phyloP scores from a whole-genome alignment of 2,329 filamentous ascomycete species.

The Stachybotrys echinatus region DNA sequence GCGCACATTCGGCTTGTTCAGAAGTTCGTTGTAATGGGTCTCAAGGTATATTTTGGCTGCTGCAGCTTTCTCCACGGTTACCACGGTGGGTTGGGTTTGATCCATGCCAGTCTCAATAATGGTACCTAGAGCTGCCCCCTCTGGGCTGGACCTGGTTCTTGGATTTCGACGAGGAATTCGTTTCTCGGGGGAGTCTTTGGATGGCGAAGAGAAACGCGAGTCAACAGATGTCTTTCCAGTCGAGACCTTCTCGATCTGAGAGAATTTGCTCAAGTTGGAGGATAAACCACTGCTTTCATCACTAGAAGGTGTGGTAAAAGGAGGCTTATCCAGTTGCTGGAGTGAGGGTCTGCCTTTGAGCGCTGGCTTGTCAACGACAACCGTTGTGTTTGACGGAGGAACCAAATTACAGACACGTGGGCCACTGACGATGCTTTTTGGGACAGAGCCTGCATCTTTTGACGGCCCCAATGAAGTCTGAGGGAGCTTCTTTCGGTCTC shows the following conservation, averaged over 20 bases:
- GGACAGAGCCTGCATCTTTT: not conserved
- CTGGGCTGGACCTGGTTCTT: constrained; percentile 30
- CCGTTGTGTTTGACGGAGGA: constrained; percentile 19
- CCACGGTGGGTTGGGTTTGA: constrained; percentile 25
- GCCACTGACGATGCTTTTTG: constrained; percentile 19
- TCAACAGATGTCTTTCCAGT: constrained; percentile 29
- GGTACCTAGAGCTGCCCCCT: constrained; percentile 25
- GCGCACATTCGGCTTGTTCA: constrained; percentile 38
- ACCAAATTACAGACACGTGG: constrained; percentile 17
- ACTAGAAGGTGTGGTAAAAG: constrained; percentile 11
- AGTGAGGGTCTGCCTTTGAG: constrained; percentile 17
- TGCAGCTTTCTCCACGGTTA: constrained; percentile 71
- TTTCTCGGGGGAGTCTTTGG: constrained; percentile 15
- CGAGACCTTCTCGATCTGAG: constrained; percentile 15
- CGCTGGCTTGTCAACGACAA: constrained; percentile 17
- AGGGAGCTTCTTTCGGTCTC: not conserved
- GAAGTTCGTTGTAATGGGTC: constrained; percentile 70
- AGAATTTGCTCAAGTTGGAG: constrained; percentile 20
- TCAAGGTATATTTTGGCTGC: constrained; percentile 85
- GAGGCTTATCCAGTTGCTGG: constrained; percentile 12
- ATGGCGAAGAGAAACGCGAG: constrained; percentile 17
- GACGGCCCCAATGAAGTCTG: not conserved
- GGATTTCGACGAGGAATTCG: constrained; percentile 22
- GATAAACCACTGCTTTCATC: constrained; percentile 17
- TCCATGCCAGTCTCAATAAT: constrained; percentile 25